Evolutionary conservation across 1,139 yeast genomes (phyloP).

Genomic region (Pichia sp.): DNA sequence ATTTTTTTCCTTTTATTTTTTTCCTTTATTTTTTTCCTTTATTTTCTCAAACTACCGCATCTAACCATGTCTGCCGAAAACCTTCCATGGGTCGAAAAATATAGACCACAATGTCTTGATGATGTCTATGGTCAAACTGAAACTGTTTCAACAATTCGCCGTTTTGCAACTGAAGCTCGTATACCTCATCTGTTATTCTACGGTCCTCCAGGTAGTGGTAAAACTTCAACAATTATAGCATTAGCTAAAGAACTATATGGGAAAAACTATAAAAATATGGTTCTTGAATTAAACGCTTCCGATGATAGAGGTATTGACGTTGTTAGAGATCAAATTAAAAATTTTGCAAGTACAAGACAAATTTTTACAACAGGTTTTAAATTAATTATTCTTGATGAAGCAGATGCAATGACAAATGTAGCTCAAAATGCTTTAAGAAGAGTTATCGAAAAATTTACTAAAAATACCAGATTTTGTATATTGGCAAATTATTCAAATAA

Average conservation of each 20-base stretch:
- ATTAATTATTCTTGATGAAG: constrained; percentile 89
- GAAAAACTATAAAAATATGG: constrained; percentile 76
- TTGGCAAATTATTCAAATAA: constrained; percentile 95
- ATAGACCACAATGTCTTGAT: constrained; percentile 76
- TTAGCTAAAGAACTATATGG: constrained; percentile 91
- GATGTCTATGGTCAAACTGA: constrained; percentile 91
- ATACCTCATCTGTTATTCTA: constrained; percentile 87
- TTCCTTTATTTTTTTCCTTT: too few relatives aligned
- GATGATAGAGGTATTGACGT: constrained; percentile 87
- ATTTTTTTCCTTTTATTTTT: too few relatives aligned
- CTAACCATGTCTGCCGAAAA: constrained; percentile 29
- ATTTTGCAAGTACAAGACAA: constrained; percentile 85
- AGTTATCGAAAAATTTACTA: constrained; percentile 87
- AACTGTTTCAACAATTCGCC: constrained; percentile 73
- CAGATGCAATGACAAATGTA: constrained; percentile 97
- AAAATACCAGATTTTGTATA: constrained; percentile 92
- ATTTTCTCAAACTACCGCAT: too few relatives aligned
- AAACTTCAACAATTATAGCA: constrained; percentile 89
- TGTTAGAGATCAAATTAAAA: constrained; percentile 77
- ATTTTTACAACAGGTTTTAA: constrained; percentile 80
- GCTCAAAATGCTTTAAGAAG: constrained; percentile 95
- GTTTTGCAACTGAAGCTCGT: constrained; percentile 75
- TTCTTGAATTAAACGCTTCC: constrained; percentile 80
- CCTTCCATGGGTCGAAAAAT: constrained; percentile 83
- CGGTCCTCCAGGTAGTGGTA: constrained; percentile 99